Conservation (phyloP, 164 flowering plant genomes). For the Berberis thunbergii region DNA sequence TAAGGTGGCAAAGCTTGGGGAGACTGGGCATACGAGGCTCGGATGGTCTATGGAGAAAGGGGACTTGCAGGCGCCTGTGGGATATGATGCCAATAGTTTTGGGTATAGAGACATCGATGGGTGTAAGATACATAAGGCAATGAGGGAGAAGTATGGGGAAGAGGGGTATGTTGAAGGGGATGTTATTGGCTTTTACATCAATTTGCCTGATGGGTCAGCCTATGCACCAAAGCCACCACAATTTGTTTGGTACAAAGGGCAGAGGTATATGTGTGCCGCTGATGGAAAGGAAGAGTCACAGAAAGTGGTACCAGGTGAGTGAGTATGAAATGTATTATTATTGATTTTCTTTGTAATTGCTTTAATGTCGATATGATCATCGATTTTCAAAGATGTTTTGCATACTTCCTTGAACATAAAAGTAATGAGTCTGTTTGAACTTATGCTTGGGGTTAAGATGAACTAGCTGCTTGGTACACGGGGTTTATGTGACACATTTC, state of each 20-base stretch:
- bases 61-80: conserved; percentile 97
- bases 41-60: conserved; percentile 98
- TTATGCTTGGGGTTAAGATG: too few species aligned
- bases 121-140: conserved; percentile 73
- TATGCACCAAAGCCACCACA: conserved; percentile 64
- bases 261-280: conserved; percentile 53
- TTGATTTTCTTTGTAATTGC: not conserved
- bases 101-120: conserved; percentile 96
- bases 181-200: conserved; percentile 89
- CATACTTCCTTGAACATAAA: too few species aligned
- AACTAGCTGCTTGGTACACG: too few species aligned
- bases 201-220: conserved; percentile 61
- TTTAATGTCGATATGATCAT: too few species aligned
- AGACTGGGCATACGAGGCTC: conserved; percentile 79
- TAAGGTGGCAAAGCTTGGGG: conserved; percentile 64
- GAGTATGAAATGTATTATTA: not conserved
- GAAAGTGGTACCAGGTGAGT: conserved; percentile 85
- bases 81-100: conserved; percentile 82
- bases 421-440: too few species aligned
- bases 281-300: conserved; percentile 79
- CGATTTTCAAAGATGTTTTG: too few species aligned
- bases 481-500: too few species aligned
- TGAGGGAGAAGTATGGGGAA: conserved; percentile 89
- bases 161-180: conserved; percentile 88
- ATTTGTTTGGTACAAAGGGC: conserved; percentile 78